Base-by-base conservation (phyloP, 2,329 filamentous ascomycete species). In the Coniochaeta sp. region DNA sequence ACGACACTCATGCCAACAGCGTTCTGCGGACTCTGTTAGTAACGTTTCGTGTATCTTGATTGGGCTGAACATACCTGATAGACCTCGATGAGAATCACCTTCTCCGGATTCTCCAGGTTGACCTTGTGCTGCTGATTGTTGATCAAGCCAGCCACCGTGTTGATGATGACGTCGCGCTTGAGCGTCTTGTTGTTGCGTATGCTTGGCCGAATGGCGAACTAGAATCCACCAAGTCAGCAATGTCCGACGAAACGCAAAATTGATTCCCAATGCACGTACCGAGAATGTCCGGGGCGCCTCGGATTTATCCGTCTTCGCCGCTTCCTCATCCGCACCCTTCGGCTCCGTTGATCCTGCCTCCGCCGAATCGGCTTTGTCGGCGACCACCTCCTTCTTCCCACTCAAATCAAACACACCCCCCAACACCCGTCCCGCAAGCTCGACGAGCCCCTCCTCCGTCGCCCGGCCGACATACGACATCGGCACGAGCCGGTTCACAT, bases 141-240 rank as follows among this genome's bases (percentile, higher is more conserved):
- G 55, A 91, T 79, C 27, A 84, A 70, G 33, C 74, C 71, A 4
- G 87, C 89, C 56, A 92, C 77, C 56, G 78, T 80, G 61, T 85
- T 81, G 66, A 94, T 92, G 48, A 92, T 75, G 16, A 73, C 73
- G 56, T 85, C 80, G 53, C 87, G 79, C 58, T 80, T 85, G 55
- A 92, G 74, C 3, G 76, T 75, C 58, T 75, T 84, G 67, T 91
- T 85, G 61, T 87, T 89, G 51, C 89, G 83, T 55, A 89, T 81
- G 13, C 81, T 86, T n/a, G 86, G 82, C 42, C 89, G 82, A 58
- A 95, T 91, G n/a, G 88, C 89, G 68, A 90, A 94, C 88, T 92
- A 55, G 14, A 9, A 32, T 26, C 20, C 20, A 3, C 2, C 14
- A 6, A 2, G 24, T 47, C 26, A 47, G 45, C 24, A 32, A 47